phyloP scores from a whole-genome alignment of 1,139 yeast species.

The Tardiomyces digboiensis region DNA sequence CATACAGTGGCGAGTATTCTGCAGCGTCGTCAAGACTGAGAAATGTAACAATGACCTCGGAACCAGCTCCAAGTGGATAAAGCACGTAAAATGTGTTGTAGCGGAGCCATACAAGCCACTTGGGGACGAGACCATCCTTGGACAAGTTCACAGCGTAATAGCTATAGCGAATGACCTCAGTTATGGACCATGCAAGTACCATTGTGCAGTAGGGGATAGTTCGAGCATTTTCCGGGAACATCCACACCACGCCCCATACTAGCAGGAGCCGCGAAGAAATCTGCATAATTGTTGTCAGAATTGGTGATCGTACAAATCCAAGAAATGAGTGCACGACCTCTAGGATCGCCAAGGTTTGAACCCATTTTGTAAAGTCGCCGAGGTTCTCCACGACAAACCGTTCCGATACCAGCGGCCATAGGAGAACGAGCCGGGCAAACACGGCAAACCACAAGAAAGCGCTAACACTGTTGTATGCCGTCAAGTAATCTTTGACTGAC shows the following conservation, averaged over 20 bases:
- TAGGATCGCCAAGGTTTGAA: conserved; percentile 77
- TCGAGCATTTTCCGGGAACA: conserved; percentile 60
- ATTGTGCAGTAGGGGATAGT: conserved; percentile 51
- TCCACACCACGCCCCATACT: conserved; percentile 73
- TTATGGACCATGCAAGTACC: conserved; percentile 78
- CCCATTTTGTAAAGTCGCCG: conserved; percentile 46
- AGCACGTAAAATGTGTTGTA: conserved; percentile 75
- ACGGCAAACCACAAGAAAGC: conserved; percentile 61
- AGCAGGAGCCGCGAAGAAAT: conserved; percentile 77
- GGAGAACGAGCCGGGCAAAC: conserved; percentile 28
- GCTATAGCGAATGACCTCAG: conserved; percentile 83
- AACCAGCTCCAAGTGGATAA: conserved; percentile 86
- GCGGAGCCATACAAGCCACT: conserved; percentile 58
- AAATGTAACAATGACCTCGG: conserved; percentile 67
- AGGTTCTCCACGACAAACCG: conserved; percentile 47
- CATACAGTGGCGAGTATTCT: conserved; percentile 41
- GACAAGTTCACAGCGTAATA: conserved; percentile 64
- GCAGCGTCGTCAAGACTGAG: conserved; percentile 59
- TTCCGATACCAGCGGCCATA: conserved; percentile 35
- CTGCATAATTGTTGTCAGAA: conserved; percentile 76
- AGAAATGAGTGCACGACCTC: conserved; percentile 72
- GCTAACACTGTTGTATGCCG: conserved; percentile 56
- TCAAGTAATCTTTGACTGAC: conserved; percentile 20
- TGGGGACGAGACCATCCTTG: conserved; percentile 45
- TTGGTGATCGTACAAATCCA: conserved; percentile 76